A percentile compares a stretch with the other conserved stretches of the same genome.
Conservation (phyloP, 1,284 basidiomycete species). For the Melampsora larici-populina region DNA sequence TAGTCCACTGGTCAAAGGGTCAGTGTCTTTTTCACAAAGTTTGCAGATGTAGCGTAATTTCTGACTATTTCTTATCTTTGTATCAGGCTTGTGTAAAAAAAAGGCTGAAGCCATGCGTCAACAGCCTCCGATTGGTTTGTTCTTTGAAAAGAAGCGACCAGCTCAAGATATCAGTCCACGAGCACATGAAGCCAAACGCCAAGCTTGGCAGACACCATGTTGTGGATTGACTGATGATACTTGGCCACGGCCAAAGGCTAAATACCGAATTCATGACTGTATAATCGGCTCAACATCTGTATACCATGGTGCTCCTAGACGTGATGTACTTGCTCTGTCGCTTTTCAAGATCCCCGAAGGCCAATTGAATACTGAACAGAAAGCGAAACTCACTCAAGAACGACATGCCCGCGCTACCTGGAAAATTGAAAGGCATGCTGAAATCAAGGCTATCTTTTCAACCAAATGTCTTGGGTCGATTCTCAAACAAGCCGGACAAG, state of each 20-base stretch:
- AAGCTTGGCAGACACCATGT: not conserved
- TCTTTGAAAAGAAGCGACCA: not conserved
- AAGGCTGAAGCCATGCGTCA: too few relatives aligned
- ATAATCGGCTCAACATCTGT: not conserved
- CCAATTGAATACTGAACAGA: not conserved
- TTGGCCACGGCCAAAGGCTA: not conserved
- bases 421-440: not conserved
- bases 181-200: too few relatives aligned
- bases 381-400: not conserved
- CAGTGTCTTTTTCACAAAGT: not conserved
- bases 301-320: slow-evolving; percentile 10
- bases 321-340: not conserved
- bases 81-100: too few relatives aligned
- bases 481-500: not conserved
- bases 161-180: not conserved
- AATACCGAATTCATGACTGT: not conserved
- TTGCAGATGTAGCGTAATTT: too few relatives aligned
- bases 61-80: too few relatives aligned
- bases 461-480: not conserved
- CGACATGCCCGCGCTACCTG: not conserved
- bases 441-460: slow-evolving; percentile 5
- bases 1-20: slow-evolving; percentile 14
- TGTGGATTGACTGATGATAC: slow-evolving; percentile 1
- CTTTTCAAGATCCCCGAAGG: not conserved
- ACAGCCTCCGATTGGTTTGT: not conserved